These are phyloP conservation scores for Erythrobasidium hasegawianum DNA, from an alignment of 1,284 basidiomycete species.

Conservation along the genomic window DNA sequence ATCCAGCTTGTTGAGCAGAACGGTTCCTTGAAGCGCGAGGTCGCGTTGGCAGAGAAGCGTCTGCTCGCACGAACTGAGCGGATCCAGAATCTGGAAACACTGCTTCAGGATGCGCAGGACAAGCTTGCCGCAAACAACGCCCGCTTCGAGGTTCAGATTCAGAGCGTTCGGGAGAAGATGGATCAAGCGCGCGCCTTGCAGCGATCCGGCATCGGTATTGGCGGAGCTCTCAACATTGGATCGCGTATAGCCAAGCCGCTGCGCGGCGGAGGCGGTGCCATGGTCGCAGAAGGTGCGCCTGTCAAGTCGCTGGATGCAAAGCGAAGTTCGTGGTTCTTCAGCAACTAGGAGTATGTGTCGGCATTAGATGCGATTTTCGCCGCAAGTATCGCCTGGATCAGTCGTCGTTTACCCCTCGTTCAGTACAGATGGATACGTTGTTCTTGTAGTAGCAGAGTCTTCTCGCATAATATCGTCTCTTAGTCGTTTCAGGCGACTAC, in stretches of 20 bases:
- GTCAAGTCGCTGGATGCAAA: constrained; percentile 18
- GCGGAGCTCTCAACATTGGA: constrained; percentile 14
- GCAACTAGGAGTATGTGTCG: background rate
- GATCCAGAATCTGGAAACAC: constrained; percentile 88
- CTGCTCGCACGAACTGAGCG: constrained; percentile 92
- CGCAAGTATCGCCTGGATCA: no score
- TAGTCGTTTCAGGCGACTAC: no score
- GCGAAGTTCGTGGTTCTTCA: constrained; percentile 33
- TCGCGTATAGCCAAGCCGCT: constrained; percentile 30
- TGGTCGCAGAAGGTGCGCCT: constrained; percentile 13
- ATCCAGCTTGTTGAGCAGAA: constrained; percentile 95
- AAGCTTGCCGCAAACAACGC: constrained; percentile 85
- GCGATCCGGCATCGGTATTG: constrained; percentile 5
- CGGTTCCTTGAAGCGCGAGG: constrained; percentile 93
- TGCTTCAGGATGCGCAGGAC: constrained; percentile 89
- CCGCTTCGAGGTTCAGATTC: constrained; percentile 89
- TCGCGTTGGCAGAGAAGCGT: constrained; percentile 93
- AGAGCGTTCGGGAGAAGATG: constrained; percentile 84
- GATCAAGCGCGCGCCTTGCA: constrained; percentile 10
- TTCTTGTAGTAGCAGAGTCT: no score
- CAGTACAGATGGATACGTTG: no score
- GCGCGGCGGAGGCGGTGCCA: constrained; percentile 35
- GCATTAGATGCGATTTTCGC: no score
- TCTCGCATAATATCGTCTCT: no score
- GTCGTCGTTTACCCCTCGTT: no score